phyloP scores from a whole-genome alignment of 108 stramenopile species.

The Nitzschia sp. region DNA sequence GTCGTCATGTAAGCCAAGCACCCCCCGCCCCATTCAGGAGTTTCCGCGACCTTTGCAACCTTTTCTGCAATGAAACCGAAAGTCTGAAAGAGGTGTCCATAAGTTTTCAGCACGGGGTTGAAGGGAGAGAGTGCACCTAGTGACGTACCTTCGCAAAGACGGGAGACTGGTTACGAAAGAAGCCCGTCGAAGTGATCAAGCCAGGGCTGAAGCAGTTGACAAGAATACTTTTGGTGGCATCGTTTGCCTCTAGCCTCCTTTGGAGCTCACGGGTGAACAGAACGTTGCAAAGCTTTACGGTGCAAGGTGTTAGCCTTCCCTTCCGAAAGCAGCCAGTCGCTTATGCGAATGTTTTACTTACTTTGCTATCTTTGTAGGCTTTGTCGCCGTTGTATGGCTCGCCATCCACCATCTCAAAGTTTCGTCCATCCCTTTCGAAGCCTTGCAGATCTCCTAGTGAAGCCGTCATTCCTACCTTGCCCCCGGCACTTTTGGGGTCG shows the following conservation, averaged over 20 bases:
- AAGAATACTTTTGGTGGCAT: conserved; percentile 45
- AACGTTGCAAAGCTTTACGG: conserved; percentile 81
- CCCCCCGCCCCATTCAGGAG: conserved; percentile 66
- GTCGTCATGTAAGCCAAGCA: conserved; percentile 78
- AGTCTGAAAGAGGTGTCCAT: conserved; percentile 9
- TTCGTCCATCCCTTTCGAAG: conserved; percentile 48
- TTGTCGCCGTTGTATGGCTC: conserved; percentile 83
- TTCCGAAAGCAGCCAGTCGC: not conserved
- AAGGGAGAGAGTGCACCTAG: not conserved
- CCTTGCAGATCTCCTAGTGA: conserved; percentile 83
- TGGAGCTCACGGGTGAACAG: conserved; percentile 85
- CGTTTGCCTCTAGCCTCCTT: conserved; percentile 43
- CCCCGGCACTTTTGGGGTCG: conserved; percentile 86
- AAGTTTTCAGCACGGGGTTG: not conserved
- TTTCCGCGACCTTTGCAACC: conserved; percentile 27
- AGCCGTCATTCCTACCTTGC: conserved; percentile 71
- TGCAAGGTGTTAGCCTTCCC: not conserved
- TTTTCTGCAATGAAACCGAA: conserved; percentile 22
- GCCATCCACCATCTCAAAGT: conserved; percentile 91
- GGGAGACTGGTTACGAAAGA: conserved; percentile 90
- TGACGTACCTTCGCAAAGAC: conserved; percentile 56
- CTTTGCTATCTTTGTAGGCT: conserved; percentile 88
- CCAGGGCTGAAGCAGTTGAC: conserved; percentile 84
- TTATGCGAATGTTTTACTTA: conserved; percentile 2
- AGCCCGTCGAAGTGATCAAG: conserved; percentile 75